Evolutionary conservation across 169 alveolate genomes (phyloP), one percentile per base, ranked within the genome.

Genomic region (Besnoitia besnoiti): DNA sequence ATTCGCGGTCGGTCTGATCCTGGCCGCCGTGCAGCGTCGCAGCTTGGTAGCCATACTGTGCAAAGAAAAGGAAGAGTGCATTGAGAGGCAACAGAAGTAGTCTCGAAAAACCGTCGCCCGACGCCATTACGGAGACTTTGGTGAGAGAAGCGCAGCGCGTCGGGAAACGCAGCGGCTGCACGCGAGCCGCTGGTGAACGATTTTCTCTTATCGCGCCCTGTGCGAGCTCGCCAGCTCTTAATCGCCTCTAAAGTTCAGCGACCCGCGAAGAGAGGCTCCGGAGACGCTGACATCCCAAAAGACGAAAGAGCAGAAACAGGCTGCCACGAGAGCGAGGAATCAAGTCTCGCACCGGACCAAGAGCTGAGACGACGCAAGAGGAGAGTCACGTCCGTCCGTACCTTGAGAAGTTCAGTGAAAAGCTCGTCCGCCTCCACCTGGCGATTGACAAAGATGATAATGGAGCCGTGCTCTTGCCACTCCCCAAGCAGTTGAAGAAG

Each of bases 1-100:
- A 97, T 89, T 97, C 99, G 77, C 99, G 96, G 95, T 99, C 99
- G 40, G 98, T 97, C 93, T 99, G 99, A 94, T 99, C 99, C 96
- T 98, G 99, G 16, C 99, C 99, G 0, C 99, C 99, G 96, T 99
- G 99, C 85, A 99, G 97, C 67, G 98, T 98, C 77, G 98, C 96
- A 33, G 98, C 97, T 55, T 97, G 98, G 95, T 98, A 98, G 30
- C 98, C 98, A 90, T 96, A 97, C 87, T 96, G 95, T 49, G 16
- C 7, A 7, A 49, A 49, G 59, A 49, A 7, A 49, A 49, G 59
- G 16, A 49, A 49, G 59, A 49, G 59, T 10, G 59, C 24, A 49
- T 16, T 7, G 16, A 49, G 16, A 49, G 16, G 24, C 24, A 49
- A 49, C 24, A 49, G 59, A 49, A 49, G 59, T 10, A 16, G n/a